A percentile compares a stretch with the other conserved stretches of the same genome.
Evolutionary conservation across 106 monocot genomes (phyloP).

Genomic region (Agapanthus africanus): DNA sequence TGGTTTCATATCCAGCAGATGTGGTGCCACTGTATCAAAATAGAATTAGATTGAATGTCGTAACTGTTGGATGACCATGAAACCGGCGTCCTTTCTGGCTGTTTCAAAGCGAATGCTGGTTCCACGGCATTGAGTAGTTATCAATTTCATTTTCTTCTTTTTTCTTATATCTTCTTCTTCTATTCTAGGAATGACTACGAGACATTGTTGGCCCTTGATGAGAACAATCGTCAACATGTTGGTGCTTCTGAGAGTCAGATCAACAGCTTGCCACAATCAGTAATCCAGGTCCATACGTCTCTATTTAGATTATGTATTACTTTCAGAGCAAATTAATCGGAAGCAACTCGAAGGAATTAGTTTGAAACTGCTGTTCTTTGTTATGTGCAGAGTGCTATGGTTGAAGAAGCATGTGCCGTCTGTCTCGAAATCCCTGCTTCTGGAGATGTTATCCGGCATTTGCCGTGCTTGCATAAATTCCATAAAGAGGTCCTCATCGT

Average conservation of each 20-base stretch:
- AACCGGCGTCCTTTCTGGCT: background rate
- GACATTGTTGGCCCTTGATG: constrained; percentile 52
- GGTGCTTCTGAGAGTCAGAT: constrained; percentile 71
- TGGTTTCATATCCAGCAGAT: background rate
- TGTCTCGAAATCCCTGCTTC: constrained; percentile 61
- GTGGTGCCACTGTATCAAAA: background rate
- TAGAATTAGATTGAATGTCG: background rate
- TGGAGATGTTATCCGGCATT: constrained; percentile 74
- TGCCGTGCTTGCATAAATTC: constrained; percentile 92
- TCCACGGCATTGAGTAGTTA: too few relatives aligned
- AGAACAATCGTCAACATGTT: constrained; percentile 39
- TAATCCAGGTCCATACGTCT: constrained; percentile 44
- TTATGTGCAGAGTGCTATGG: constrained; percentile 23
- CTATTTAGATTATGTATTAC: background rate
- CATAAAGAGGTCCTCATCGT: constrained; percentile 54
- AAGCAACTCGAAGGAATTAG: background rate
- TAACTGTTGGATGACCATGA: background rate
- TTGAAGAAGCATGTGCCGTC: constrained; percentile 59
- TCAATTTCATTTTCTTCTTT: background rate
- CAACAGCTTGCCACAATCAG: constrained; percentile 63
- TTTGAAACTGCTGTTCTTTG: background rate
- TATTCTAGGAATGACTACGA: constrained; percentile 58
- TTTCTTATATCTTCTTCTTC: background rate
- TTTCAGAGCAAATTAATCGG: background rate
- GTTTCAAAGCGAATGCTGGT: too few relatives aligned